Percentiles rank a stretch among this genome's conserved stretches.
These are phyloP conservation scores for Cornus kousa DNA, from an alignment of 148 eudicot species.

Conservation along the genomic window DNA sequence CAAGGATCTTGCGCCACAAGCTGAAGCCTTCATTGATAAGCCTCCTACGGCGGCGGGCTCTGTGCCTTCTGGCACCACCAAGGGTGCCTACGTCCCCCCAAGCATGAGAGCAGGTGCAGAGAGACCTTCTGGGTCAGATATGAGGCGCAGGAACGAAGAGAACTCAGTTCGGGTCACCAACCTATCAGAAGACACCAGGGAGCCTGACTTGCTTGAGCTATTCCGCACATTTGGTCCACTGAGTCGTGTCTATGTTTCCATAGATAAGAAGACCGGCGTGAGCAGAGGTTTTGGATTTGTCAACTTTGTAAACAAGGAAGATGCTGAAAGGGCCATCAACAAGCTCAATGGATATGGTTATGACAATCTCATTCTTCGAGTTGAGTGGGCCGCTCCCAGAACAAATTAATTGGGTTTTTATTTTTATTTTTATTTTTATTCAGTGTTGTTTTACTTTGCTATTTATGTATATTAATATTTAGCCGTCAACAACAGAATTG, in stretches of 20 bases:
- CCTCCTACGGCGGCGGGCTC: conserved; percentile 43
- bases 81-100: conserved; percentile 83
- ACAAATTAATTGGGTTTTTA: too few relatives aligned
- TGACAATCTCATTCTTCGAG: conserved; percentile 85
- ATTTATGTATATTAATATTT: background rate
- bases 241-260: conserved; percentile 82
- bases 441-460: background rate
- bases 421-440: too few relatives aligned
- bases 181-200: conserved; percentile 91
- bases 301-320: conserved; percentile 76
- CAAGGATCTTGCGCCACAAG: conserved; percentile 76
- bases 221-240: conserved; percentile 78
- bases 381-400: conserved; percentile 93
- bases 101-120: conserved; percentile 71
- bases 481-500: background rate
- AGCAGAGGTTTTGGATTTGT: conserved; percentile 98
- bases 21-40: conserved; percentile 51
- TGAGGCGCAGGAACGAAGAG: conserved; percentile 92
- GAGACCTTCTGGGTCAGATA: conserved; percentile 59
- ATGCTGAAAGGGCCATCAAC: conserved; percentile 80
- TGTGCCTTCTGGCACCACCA: conserved; percentile 31
- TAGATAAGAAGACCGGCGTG: conserved; percentile 89
- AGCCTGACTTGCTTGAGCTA: conserved; percentile 80
- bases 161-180: conserved; percentile 94
- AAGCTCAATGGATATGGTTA: conserved; percentile 99